A percentile compares a stretch with the other conserved stretches of the same genome.
Conservation (phyloP, 2,329 filamentous ascomycete genomes). For the Calcarisporium arbuscula region DNA sequence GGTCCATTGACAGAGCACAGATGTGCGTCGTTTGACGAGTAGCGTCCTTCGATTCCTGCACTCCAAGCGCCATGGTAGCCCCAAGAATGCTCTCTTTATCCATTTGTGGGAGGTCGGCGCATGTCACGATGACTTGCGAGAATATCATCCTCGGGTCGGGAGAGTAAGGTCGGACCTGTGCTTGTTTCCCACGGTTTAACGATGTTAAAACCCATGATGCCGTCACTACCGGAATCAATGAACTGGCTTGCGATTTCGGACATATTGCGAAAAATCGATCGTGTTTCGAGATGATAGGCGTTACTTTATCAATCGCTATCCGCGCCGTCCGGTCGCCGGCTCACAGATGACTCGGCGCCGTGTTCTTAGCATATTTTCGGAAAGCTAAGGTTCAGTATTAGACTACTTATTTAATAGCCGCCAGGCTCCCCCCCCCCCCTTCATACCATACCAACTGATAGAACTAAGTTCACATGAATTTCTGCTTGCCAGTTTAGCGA, state of each 20-base stretch:
- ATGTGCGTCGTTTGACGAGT: conserved; percentile 79
- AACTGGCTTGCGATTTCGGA: conserved; percentile 63
- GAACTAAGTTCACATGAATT: too few relatives aligned
- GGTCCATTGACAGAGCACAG: conserved; percentile 70
- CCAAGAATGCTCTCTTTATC: conserved; percentile 92
- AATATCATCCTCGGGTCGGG: conserved; percentile 90
- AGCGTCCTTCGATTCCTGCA: conserved; percentile 66
- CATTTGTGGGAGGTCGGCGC: conserved; percentile 73
- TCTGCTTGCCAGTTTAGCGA: too few relatives aligned
- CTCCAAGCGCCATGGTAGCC: conserved; percentile 82
- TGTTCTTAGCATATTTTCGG: too few relatives aligned
- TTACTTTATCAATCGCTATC: conserved; percentile 41
- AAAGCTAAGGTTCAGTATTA: too few relatives aligned
- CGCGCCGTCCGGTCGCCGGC: conserved; percentile 41
- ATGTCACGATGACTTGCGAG: conserved; percentile 74
- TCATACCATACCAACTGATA: too few relatives aligned
- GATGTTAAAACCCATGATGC: conserved; percentile 73
- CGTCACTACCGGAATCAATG: conserved; percentile 79
- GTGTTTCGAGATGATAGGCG: conserved; percentile 62
- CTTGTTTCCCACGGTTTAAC: conserved; percentile 61
- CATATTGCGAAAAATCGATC: conserved; percentile 87
- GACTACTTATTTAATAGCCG: too few relatives aligned
- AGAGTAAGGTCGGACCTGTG: conserved; percentile 76
- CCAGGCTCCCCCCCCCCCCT: too few relatives aligned
- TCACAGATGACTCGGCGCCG: too few relatives aligned